Evolutionary conservation across 2,329 filamentous ascomycete species (phyloP).

Genomic region (Colletotrichum acutatum): DNA sequence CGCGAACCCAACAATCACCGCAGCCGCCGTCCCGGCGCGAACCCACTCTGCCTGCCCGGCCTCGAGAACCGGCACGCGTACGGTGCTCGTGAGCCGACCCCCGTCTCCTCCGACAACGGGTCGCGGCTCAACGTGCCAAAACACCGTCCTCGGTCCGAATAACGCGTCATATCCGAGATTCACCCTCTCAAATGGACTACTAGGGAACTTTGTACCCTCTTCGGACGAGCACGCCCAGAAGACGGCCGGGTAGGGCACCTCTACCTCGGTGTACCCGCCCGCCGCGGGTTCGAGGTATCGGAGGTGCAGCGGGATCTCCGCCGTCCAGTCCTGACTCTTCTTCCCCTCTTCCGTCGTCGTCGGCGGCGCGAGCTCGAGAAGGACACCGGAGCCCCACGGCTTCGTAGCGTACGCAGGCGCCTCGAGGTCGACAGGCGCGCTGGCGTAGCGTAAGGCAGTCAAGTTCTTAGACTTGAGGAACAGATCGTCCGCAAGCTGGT

Average conservation of each 20-base stretch:
- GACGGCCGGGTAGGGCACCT: constrained; percentile 83
- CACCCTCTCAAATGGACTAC: constrained; percentile 87
- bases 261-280: constrained; percentile 63
- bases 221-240: constrained; percentile 89
- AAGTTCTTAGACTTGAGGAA: constrained; percentile 87
- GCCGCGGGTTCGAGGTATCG: constrained; percentile 78
- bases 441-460: constrained; percentile 72
- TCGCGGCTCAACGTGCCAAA: constrained; percentile 79
- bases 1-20: constrained; percentile 72
- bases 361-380: constrained; percentile 78
- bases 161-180: constrained; percentile 87
- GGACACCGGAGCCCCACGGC: constrained; percentile 81
- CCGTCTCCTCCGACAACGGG: constrained; percentile 41
- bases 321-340: constrained; percentile 65
- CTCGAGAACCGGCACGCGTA: constrained; percentile 75
- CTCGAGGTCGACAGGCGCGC: constrained; percentile 87
- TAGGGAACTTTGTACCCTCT: constrained; percentile 73
- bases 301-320: constrained; percentile 83
- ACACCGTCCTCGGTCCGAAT: constrained; percentile 81
- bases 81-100: constrained; percentile 59
- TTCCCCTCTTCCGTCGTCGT: constrained; percentile 31
- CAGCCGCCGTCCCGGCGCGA: constrained; percentile 66
- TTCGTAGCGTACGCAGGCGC: constrained; percentile 84
- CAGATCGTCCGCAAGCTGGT: constrained; percentile 81
- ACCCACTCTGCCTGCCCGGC: constrained; percentile 60